Conservation (phyloP, 2,329 filamentous ascomycete species). For the Hypoxylon sp. region DNA sequence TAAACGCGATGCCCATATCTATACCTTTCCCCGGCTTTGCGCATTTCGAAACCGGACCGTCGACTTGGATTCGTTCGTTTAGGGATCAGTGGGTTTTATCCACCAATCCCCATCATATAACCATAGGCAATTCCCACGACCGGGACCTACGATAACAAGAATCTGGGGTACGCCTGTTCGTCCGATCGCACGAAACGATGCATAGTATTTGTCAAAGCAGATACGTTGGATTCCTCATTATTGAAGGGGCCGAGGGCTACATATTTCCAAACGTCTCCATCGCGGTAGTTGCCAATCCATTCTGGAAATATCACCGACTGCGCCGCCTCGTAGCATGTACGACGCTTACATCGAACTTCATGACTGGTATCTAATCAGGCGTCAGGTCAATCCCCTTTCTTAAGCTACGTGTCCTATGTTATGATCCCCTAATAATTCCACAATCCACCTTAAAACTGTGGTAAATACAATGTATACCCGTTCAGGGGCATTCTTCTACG, state of each 20-base stretch:
- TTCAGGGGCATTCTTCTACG: conserved; percentile 3
- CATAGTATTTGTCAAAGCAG: conserved; percentile 17
- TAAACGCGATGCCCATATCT: conserved; percentile 31
- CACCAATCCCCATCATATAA: conserved; percentile 38
- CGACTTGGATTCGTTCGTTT: conserved; percentile 28
- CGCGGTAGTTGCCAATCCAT: conserved; percentile 24
- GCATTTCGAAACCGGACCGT: conserved; percentile 29
- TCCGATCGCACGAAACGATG: conserved; percentile 25
- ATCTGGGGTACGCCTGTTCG: conserved; percentile 38
- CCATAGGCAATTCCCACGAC: conserved; percentile 19
- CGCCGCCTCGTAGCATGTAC: conserved; percentile 28
- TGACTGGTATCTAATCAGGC: neutral
- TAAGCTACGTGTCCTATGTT: conserved; percentile 12
- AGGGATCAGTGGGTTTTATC: conserved; percentile 29
- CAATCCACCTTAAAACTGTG: neutral
- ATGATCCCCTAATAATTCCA: neutral
- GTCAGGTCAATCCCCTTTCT: conserved; percentile 6
- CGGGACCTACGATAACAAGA: conserved; percentile 27
- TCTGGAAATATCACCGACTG: conserved; percentile 32
- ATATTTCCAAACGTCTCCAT: conserved; percentile 19
- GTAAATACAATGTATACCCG: neutral
- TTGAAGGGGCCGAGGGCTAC: conserved; percentile 24
- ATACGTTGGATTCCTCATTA: conserved; percentile 10
- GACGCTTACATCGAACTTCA: conserved; percentile 10
- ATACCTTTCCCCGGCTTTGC: conserved; percentile 38